Base-by-base conservation (phyloP, 2,329 filamentous ascomycete species). In the Epichloe scottii region DNA sequence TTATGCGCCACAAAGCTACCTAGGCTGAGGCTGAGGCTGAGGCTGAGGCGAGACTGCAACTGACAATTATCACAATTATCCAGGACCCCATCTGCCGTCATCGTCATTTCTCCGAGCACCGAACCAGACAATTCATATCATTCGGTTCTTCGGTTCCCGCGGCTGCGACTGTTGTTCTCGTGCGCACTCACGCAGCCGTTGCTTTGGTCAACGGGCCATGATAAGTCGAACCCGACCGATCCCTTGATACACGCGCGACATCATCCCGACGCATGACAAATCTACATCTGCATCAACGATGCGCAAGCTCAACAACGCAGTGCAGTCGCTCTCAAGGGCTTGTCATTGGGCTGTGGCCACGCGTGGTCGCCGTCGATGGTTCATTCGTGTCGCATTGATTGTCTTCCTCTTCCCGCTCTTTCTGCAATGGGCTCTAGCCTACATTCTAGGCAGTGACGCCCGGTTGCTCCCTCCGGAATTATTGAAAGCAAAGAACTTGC, bases 351-450 rank as follows among this genome's bases (percentile, higher is more conserved):
- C 52, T 37, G 51, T 54, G 23, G 57, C 55, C 19, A 59, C 57
- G 17, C 55, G 57, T 19, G 49, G 45, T 45, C 55, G 56, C 35
- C 57, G 57, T 4, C 55, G 57, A 26, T 47, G 51, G 47, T 21
- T 60, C 34, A 17, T 55, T 34, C 57, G 58, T 17, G 11, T 50
- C n/a, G 52, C 48, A 19, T 1, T 58, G 10, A 41, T 47, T 17
- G 37, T 54, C 19, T 37, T 55, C 17, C 21, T 59, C 37, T 45
- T 61, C 35, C 64, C 65, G 3, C 44, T 68, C n/a, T 11, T 66
- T 11, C 55, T 69, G 38, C 67, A 69, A 57, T 62, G 65, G 53
- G 38, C 65, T 10, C 53, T 69, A 11, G 68, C 64, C 19, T 69
- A 69, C 48, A 19, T 63, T 5, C 58, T 70, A 10, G 66, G 64